phyloP scores from a whole-genome alignment of 2,329 filamentous ascomycete genomes.

The Lachnum nothofagi region DNA sequence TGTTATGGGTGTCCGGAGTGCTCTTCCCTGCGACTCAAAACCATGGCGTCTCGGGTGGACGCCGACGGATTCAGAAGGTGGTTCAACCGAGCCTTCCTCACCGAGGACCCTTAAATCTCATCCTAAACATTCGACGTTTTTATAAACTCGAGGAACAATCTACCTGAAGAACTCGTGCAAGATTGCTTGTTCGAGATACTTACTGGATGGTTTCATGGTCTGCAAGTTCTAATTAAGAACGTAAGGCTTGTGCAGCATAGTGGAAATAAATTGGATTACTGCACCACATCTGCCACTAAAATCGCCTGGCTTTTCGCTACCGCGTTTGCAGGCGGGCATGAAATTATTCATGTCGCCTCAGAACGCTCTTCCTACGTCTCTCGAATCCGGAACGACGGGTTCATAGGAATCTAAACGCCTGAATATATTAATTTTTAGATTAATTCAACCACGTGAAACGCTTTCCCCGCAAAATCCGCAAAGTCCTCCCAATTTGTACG shows the following conservation, averaged over 20 bases:
- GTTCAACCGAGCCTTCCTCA: neutral
- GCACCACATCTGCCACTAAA: neutral
- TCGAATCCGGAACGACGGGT: neutral
- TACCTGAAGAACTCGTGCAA: neutral
- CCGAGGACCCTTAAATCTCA: neutral
- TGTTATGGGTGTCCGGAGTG: too few species aligned
- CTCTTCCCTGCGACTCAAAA: too few species aligned
- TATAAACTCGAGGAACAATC: neutral
- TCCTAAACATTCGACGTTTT: neutral
- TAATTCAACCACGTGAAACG: neutral
- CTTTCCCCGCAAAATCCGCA: slow-evolving; percentile 1
- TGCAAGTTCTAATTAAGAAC: neutral
- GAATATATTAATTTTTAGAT: slow-evolving; percentile 2
- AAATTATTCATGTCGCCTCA: neutral
- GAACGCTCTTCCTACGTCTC: neutral
- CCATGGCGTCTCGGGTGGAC: neutral
- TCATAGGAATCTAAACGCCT: neutral
- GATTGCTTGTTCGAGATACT: neutral
- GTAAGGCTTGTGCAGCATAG: neutral
- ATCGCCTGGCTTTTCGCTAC: neutral
- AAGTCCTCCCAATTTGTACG: neutral
- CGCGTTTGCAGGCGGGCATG: neutral
- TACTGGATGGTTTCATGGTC: neutral
- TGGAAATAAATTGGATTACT: too few species aligned
- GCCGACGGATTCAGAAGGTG: neutral